phyloP scores from a whole-genome alignment of 192 early-diverging fungal species.

The Podila horticola region DNA sequence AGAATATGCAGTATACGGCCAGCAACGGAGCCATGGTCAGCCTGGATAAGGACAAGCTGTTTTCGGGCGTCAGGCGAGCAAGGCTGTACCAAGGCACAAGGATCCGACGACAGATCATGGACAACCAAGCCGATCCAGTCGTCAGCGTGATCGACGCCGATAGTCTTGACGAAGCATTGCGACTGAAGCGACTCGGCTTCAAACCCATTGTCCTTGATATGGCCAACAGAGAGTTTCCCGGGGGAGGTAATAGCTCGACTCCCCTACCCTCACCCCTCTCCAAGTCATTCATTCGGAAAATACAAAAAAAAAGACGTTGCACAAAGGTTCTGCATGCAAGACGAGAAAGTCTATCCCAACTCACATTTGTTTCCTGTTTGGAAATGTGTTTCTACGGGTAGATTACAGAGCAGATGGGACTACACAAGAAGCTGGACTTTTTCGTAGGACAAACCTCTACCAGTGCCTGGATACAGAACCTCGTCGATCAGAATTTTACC shows the following conservation, averaged over 20 bases:
- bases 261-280: not conserved
- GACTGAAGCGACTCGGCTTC: constrained; percentile 47
- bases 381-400: not conserved
- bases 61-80: constrained; percentile 42
- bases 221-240: constrained; percentile 51
- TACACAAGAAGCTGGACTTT: constrained; percentile 57
- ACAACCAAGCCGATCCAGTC: constrained; percentile 38
- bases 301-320: no score
- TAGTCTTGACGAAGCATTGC: constrained; percentile 43
- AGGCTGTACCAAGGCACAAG: constrained; percentile 33
- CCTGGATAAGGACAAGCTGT: constrained; percentile 38
- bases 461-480: constrained; percentile 54
- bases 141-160: constrained; percentile 48
- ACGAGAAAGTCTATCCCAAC: not conserved
- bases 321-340: no score
- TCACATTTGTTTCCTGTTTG: not conserved
- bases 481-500: constrained; percentile 50
- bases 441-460: constrained; percentile 53
- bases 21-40: constrained; percentile 15
- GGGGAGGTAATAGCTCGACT: constrained; percentile 42
- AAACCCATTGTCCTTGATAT: constrained; percentile 57
- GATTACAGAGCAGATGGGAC: constrained; percentile 48
- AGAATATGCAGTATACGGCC: constrained; percentile 31
- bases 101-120: constrained; percentile 49
- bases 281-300: not conserved